A percentile compares a stretch with the other conserved stretches of the same genome.
These are phyloP conservation scores for Podospora didyma DNA, from an alignment of 495 filamentous ascomycete genomes.

Conservation along the genomic window DNA sequence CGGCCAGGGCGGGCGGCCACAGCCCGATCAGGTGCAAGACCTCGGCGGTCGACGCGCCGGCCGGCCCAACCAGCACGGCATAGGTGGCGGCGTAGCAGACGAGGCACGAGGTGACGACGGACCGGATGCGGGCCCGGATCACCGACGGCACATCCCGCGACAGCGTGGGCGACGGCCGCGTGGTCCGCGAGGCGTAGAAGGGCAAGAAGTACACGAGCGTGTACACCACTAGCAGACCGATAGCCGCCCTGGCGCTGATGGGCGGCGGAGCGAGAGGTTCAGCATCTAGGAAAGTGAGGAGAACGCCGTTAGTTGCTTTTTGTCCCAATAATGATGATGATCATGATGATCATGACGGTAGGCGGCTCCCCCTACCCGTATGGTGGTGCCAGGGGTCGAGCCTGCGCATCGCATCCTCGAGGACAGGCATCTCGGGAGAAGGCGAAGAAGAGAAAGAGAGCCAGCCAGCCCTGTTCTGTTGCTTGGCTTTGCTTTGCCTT, in stretches of 20 bases:
- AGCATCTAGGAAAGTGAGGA: conserved; percentile 2
- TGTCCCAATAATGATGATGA: conserved; percentile 2
- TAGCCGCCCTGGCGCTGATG: conserved; percentile 19
- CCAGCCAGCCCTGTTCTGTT: no score
- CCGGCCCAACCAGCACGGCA: conserved; percentile 46
- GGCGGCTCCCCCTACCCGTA: conserved; percentile 12
- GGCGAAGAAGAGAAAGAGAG: no score
- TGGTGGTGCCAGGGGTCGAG: conserved; percentile 27
- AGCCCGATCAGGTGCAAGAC: conserved; percentile 66
- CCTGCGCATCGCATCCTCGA: conserved; percentile 16
- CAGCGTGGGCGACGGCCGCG: conserved; percentile 75
- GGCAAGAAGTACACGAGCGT: conserved; percentile 85
- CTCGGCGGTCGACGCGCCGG: conserved; percentile 34
- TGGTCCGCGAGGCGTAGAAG: conserved; percentile 77
- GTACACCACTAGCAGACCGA: conserved; percentile 56
- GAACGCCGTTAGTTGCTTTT: neutral
- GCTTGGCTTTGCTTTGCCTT: no score
- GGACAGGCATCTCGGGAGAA: conserved; percentile 19
- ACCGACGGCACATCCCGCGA: conserved; percentile 86
- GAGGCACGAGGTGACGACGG: conserved; percentile 68
- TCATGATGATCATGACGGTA: neutral
- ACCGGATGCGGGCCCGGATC: conserved; percentile 79
- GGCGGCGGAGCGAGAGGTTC: conserved; percentile 19
- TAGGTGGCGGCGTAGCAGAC: conserved; percentile 57
- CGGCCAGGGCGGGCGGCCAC: conserved; percentile 64